A percentile compares a stretch with the other conserved stretches of the same genome.
Conservation (phyloP, 139 green algal genomes). For the Coelastrella sp. region DNA sequence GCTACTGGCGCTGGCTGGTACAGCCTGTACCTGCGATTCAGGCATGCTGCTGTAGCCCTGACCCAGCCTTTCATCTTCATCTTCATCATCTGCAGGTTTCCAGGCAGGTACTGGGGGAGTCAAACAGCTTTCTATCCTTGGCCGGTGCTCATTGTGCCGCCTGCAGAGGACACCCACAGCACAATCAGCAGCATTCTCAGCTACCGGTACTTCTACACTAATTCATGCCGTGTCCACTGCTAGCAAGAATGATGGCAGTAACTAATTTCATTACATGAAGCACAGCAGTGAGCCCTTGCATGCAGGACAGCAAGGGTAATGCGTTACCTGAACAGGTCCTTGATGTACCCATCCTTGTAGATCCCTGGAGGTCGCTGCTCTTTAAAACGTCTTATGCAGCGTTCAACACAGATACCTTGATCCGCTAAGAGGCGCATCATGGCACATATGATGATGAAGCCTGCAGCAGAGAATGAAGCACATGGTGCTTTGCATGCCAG, state of each 20-base stretch:
- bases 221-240: neutral
- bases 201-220: neutral
- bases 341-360: constrained; percentile 98
- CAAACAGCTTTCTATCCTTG: neutral
- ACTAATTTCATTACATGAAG: too few species aligned
- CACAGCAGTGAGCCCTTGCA: too few species aligned
- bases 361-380: constrained; percentile 89
- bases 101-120: constrained; percentile 72
- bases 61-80: constrained; percentile 41
- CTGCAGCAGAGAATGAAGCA: constrained; percentile 34
- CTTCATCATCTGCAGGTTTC: constrained; percentile 66
- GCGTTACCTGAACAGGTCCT: constrained; percentile 79
- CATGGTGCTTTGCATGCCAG: neutral
- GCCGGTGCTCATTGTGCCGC: constrained; percentile 45
- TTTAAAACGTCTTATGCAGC: constrained; percentile 79
- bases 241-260: too few species aligned
- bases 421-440: constrained; percentile 55
- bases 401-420: constrained; percentile 54
- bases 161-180: neutral
- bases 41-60: neutral
- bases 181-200: too few species aligned
- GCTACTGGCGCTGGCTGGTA: neutral
- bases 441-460: constrained; percentile 64
- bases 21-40: neutral
- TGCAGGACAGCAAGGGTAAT: too few species aligned